A percentile compares a stretch with the other conserved stretches of the same genome.
phyloP scores from a whole-genome alignment of 1,284 basidiomycete genomes.

The Microbotryum scabiosae region DNA sequence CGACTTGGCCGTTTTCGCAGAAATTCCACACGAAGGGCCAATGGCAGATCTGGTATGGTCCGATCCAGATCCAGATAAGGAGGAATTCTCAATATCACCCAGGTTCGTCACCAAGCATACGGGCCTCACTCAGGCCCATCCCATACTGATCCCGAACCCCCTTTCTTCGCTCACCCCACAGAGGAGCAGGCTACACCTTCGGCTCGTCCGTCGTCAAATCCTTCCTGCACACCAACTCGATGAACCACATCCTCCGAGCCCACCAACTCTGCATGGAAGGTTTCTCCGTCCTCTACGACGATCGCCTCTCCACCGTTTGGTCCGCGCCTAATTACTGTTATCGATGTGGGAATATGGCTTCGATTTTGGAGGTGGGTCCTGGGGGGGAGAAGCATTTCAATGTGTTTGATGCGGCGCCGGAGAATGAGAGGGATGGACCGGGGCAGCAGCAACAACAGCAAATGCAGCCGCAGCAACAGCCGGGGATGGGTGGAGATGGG shows the following conservation, averaged over 20 bases:
- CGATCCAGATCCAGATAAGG: conserved; percentile 97
- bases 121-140: background rate
- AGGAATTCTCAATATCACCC: conserved; percentile 97
- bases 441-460: conserved; percentile 20
- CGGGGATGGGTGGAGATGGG: background rate
- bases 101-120: conserved; percentile 50
- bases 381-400: conserved; percentile 88
- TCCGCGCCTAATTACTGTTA: conserved; percentile 98
- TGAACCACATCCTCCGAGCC: conserved; percentile 95
- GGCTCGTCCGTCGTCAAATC: conserved; percentile 98
- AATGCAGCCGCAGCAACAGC: background rate
- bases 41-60: conserved; percentile 99
- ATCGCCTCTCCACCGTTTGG: conserved; percentile 95
- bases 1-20: conserved; percentile 43
- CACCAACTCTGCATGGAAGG: conserved; percentile 99
- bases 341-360: conserved; percentile 94
- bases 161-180: conserved; percentile 40
- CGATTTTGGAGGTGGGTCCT: conserved; percentile 91
- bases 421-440: conserved; percentile 60
- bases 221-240: conserved; percentile 85
- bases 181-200: conserved; percentile 98
- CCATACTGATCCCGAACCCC: conserved; percentile 7
- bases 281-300: conserved; percentile 87
- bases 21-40: conserved; percentile 98
- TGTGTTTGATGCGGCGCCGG: conserved; percentile 95